Base-by-base conservation (phyloP, 1,284 basidiomycete species). In the Cystobasidium sp. region DNA sequence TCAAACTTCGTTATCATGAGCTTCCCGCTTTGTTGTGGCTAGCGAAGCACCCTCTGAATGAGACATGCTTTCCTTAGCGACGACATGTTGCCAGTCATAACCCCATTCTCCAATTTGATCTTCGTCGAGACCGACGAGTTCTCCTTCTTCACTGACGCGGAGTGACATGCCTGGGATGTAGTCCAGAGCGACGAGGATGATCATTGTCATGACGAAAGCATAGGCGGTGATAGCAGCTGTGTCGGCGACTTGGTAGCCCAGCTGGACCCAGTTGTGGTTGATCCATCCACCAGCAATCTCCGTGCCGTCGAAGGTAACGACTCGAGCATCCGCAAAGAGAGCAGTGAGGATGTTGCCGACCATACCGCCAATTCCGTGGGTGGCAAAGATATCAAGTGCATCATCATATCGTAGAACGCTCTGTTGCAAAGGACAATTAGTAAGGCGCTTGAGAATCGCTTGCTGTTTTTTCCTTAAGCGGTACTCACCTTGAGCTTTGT, bases 51-150 rank as follows among this genome's bases (percentile, higher is more conserved):
- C 61, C 22, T 63, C 56, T 4, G 56, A 59, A 41, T 59, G 56
- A 18, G 56, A 18, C 9, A 59, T 59, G 56, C 39, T 41, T n/a
- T 59, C 56, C 20, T 59, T 63, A 6, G 20, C 12, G 12, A 49
- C 43, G 6, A 73, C 37, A 31, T 55, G 37, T 3, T 49, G 64
- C 49, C 92, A 94, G 84, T 94, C 92, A 82, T 94, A 93, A n/a
- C 91, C 91, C 78, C 89, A 93, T 84, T 97, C 95, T 79, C 95
- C 95, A 86, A 97, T 90, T 84, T 95, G 92, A 14, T 89, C 88
- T 80, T 97, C 93, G 82, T 98, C 96, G 76, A 97, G 89, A 76
- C 96, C 96, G 74, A 97, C 85, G 75, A 94, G 90, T 85, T 98
- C 95, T 43, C 89, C 88, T 77, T 94, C 91, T 79, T 96, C 94